These are phyloP conservation scores for Sechiopsis laciniata DNA, from an alignment of 306 rosid genomes.

Conservation along the genomic window DNA sequence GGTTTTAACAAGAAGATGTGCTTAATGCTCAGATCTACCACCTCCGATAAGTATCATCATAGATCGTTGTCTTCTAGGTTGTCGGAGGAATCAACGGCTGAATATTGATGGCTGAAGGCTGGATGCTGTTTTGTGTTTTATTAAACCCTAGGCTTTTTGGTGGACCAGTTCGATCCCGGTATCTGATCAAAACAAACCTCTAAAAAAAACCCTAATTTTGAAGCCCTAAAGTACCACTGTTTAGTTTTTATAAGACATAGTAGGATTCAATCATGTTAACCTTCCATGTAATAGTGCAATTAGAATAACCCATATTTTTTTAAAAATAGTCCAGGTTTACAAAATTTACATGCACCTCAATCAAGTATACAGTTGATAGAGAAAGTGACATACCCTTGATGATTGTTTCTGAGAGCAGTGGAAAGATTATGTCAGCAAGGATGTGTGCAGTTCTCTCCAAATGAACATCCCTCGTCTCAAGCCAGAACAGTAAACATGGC, in stretches of 20 bases:
- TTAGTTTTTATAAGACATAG: background rate
- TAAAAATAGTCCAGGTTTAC: background rate
- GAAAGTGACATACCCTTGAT: conserved; percentile 64
- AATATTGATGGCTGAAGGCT: no score
- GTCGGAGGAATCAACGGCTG: no score
- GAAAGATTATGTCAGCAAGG: conserved; percentile 56
- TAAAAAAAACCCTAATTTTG: no score
- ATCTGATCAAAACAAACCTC: no score
- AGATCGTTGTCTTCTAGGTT: no score
- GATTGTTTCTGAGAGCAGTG: conserved; percentile 56
- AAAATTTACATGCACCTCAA: conserved; percentile 13
- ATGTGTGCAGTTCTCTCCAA: conserved; percentile 37
- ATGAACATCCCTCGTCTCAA: conserved; percentile 27
- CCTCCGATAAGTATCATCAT: no score
- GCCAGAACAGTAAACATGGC: conserved; percentile 65
- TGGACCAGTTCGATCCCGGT: no score
- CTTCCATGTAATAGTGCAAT: background rate
- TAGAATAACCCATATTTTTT: background rate
- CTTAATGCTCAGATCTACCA: no score
- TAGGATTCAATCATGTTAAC: background rate
- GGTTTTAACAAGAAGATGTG: no score
- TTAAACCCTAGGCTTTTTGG: no score
- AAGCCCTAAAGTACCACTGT: background rate
- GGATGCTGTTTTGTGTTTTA: no score
- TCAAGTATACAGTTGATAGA: background rate